Conservation (phyloP, 2,329 filamentous ascomycete species). For the Balansia obtecta region DNA sequence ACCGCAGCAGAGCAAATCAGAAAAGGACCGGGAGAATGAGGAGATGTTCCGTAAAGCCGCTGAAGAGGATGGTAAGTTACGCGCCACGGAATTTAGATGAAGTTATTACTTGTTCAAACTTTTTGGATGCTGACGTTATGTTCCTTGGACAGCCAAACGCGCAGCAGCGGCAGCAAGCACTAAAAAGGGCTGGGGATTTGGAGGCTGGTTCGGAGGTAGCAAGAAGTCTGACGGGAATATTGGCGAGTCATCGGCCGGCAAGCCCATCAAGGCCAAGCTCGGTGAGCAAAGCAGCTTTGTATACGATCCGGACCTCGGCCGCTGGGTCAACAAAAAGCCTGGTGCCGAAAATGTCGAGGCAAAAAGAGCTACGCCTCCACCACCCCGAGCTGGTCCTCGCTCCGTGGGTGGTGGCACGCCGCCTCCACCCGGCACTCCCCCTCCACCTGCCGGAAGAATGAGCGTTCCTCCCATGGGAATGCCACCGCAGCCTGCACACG, state of each 20-base stretch:
- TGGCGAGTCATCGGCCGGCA: conserved; percentile 35
- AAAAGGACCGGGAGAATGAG: conserved; percentile 67
- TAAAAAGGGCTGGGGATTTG: conserved; percentile 69
- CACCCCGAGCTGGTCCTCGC: conserved; percentile 50
- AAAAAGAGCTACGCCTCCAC: conserved; percentile 62
- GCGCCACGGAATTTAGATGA: not conserved
- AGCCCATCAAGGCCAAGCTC: conserved; percentile 81
- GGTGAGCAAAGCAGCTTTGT: conserved; percentile 89
- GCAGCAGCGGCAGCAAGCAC: conserved; percentile 32
- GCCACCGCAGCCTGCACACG: conserved; percentile 10
- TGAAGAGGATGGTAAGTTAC: conserved; percentile 52
- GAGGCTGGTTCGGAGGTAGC: conserved; percentile 71
- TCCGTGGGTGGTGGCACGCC: conserved; percentile 42
- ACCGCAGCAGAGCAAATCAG: conserved; percentile 46
- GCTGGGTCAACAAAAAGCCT: conserved; percentile 95
- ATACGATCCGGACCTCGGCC: conserved; percentile 90
- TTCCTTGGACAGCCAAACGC: conserved; percentile 42
- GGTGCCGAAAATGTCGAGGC: conserved; percentile 49
- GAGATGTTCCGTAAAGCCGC: conserved; percentile 79
- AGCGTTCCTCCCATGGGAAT: conserved; percentile 21
- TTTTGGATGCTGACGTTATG: not conserved
- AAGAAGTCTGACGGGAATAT: conserved; percentile 37
- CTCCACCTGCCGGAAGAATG: conserved; percentile 16
- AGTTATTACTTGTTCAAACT: not conserved
- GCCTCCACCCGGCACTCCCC: conserved; percentile 28